phyloP scores from a whole-genome alignment of 148 eudicot genomes.

The Rhododendron griersonianum region DNA sequence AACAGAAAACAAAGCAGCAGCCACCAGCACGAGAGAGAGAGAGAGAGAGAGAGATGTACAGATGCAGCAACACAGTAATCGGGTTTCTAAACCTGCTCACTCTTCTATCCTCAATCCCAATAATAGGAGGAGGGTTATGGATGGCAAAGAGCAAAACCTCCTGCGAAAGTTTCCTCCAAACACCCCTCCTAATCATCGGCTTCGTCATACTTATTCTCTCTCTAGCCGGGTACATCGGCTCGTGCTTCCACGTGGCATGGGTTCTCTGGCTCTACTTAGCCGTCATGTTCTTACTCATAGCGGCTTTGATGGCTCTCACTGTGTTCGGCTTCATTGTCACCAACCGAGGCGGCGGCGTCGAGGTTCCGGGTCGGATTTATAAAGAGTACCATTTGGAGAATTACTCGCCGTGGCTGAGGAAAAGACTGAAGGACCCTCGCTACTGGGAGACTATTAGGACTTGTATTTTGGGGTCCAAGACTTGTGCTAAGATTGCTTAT shows the following conservation, averaged over 20 bases:
- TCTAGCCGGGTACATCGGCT: slow-evolving; percentile 83
- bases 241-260: slow-evolving; percentile 84
- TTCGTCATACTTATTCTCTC: slow-evolving; percentile 69
- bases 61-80: slow-evolving; percentile 84
- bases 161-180: slow-evolving; percentile 81
- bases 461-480: slow-evolving; percentile 74
- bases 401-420: slow-evolving; percentile 74
- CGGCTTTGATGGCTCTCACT: slow-evolving; percentile 51
- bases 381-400: slow-evolving; percentile 55
- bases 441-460: slow-evolving; percentile 59
- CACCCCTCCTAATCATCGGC: slow-evolving; percentile 71
- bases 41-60: slow-evolving; percentile 29
- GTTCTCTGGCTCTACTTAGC: slow-evolving; percentile 76
- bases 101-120: slow-evolving; percentile 88
- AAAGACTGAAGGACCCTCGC: slow-evolving; percentile 34
- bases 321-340: slow-evolving; percentile 82
- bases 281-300: slow-evolving; percentile 60
- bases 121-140: slow-evolving; percentile 85
- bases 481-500: slow-evolving; percentile 53
- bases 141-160: slow-evolving; percentile 68
- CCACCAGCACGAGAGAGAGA: not conserved
- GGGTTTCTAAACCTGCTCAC: slow-evolving; percentile 88
- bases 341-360: slow-evolving; percentile 55
- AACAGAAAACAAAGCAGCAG: not conserved
- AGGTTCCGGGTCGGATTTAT: slow-evolving; percentile 55